phyloP scores from a whole-genome alignment of 192 early-diverging fungal genomes.

The Helicostylum pulchrum region DNA sequence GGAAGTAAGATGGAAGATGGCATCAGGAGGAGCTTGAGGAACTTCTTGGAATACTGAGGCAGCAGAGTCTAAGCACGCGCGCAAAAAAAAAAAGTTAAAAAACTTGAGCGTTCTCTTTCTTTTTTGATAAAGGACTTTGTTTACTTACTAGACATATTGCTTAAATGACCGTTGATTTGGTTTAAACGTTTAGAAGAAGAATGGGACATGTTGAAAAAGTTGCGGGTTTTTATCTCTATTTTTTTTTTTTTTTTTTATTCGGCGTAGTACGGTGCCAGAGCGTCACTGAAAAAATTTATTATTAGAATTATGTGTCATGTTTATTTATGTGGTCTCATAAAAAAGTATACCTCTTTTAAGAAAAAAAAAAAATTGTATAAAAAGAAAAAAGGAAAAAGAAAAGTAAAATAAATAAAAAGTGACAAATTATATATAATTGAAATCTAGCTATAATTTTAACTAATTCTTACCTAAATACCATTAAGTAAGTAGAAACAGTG shows the following conservation, averaged over 20 bases:
- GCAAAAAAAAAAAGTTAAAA: neutral
- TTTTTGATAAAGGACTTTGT: neutral
- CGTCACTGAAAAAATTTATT: no score
- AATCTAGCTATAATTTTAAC: no score
- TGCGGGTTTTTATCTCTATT: neutral
- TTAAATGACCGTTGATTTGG: slow-evolving; percentile 11
- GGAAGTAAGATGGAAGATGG: slow-evolving; percentile 88
- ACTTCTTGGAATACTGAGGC: slow-evolving; percentile 51
- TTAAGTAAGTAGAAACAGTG: no score
- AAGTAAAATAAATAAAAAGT: no score
- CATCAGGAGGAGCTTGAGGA: slow-evolving; percentile 75
- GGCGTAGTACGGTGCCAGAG: neutral
- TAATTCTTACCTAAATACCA: no score
- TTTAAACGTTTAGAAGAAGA: slow-evolving; percentile 12
- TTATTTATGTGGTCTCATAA: no score
- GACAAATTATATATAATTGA: no score
- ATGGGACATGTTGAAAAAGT: slow-evolving; percentile 1
- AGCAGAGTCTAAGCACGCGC: slow-evolving; percentile 16
- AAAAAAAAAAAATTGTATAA: no score
- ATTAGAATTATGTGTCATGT: no score
- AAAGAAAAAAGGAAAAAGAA: no score
- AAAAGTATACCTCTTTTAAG: no score
- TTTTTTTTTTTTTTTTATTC: neutral
- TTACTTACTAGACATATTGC: slow-evolving; percentile 5
- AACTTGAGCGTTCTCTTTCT: neutral